Percentiles rank a stretch among this genome's conserved stretches.
phyloP scores from a whole-genome alignment of 192 early-diverging fungal genomes.

The Mortierella hygrophila region DNA sequence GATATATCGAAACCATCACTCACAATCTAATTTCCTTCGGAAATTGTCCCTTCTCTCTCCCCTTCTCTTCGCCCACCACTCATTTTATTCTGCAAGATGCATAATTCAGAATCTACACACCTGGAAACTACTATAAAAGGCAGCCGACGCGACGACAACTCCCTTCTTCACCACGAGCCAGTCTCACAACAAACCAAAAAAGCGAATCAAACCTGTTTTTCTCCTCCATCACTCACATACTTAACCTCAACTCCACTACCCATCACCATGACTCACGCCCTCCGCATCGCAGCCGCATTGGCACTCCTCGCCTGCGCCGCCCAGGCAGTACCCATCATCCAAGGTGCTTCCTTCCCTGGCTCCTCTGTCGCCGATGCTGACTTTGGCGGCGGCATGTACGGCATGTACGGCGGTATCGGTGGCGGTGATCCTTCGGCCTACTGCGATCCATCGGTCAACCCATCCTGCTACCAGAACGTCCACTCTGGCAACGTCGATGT shows the following conservation, averaged over 20 bases:
- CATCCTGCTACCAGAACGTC: constrained; percentile 15
- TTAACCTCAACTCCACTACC: not conserved
- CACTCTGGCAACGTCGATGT: constrained; percentile 26
- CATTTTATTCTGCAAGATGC: not conserved
- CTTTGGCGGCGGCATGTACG: not conserved
- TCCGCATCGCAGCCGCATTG: constrained; percentile 30
- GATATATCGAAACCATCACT: not conserved
- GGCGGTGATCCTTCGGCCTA: not conserved
- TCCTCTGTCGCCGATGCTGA: not conserved
- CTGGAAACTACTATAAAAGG: not conserved
- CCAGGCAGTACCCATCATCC: constrained; percentile 21
- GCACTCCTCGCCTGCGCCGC: constrained; percentile 21
- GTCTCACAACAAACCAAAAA: not conserved
- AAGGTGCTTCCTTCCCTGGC: not conserved
- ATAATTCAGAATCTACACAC: not conserved
- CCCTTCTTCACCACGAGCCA: not conserved
- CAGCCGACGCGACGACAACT: not conserved
- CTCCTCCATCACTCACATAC: not conserved
- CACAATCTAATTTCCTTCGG: not conserved
- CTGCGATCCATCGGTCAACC: not conserved
- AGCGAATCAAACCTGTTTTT: not conserved
- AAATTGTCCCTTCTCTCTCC: not conserved
- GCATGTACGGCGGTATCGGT: not conserved
- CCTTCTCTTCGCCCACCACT: not conserved
- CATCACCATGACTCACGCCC: constrained; percentile 20